A percentile compares a stretch with the other conserved stretches of the same genome.
These are phyloP conservation scores for Cladophialophora chaetospira DNA, from an alignment of 2,329 filamentous ascomycete species.

Conservation along the genomic window DNA sequence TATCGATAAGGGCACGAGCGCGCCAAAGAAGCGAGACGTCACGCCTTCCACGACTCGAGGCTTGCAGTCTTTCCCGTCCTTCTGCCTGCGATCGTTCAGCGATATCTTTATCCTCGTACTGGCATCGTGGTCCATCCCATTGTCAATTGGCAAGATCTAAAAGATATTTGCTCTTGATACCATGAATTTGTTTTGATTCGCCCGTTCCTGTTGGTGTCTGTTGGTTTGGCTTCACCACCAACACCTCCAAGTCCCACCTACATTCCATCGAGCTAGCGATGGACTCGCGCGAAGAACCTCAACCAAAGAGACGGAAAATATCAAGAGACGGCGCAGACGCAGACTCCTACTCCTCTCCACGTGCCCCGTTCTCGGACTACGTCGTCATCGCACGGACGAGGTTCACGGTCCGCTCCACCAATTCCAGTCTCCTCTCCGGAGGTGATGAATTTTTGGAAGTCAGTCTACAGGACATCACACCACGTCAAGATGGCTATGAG, in stretches of 20 bases:
- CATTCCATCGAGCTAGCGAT: neutral
- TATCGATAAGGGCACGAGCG: neutral
- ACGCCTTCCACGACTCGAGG: neutral
- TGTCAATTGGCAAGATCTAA: too few relatives aligned
- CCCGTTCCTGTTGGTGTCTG: too few relatives aligned
- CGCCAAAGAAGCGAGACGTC: too few relatives aligned
- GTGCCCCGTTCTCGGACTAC: slow-evolving; percentile 20
- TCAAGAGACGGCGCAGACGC: neutral
- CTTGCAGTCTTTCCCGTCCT: neutral
- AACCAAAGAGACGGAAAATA: slow-evolving; percentile 17
- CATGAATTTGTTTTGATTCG: too few relatives aligned
- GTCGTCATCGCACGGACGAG: slow-evolving; percentile 11
- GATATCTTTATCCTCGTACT: too few relatives aligned
- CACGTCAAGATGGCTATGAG: neutral
- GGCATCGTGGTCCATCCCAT: too few relatives aligned
- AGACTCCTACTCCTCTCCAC: neutral
- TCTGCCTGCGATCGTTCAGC: neutral
- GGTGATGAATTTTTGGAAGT: slow-evolving; percentile 2
- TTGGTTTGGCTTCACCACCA: neutral
- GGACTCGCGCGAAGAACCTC: neutral
- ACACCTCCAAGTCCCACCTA: too few relatives aligned
- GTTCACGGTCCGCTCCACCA: neutral
- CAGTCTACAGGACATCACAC: slow-evolving; percentile 4
- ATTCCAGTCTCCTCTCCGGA: neutral
- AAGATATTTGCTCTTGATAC: too few relatives aligned